Evolutionary conservation across 2,329 filamentous ascomycete species (phyloP).

Genomic region (Fonsecaea erecta): DNA sequence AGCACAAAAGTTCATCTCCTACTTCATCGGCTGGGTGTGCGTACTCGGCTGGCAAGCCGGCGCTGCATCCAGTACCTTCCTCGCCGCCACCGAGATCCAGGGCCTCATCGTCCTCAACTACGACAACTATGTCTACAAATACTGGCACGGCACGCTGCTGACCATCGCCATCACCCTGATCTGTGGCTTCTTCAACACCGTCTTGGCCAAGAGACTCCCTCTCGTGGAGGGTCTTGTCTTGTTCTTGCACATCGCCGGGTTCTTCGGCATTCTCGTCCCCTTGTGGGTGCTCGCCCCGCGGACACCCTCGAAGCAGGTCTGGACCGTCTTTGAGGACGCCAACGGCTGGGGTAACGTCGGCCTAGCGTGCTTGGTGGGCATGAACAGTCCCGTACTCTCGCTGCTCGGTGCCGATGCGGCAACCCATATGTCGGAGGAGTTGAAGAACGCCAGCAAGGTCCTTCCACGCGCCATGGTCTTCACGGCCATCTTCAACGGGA

Average conservation of each 20-base stretch:
- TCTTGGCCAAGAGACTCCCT: conserved; percentile 47
- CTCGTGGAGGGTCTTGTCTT: conserved; percentile 48
- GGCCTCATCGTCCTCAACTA: conserved; percentile 50
- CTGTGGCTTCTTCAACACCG: conserved; percentile 49
- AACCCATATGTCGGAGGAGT: conserved; percentile 10
- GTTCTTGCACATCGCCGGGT: conserved; percentile 48
- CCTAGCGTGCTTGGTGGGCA: conserved; percentile 14
- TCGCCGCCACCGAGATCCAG: conserved; percentile 51
- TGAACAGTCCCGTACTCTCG: conserved; percentile 5
- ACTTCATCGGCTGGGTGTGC: conserved; percentile 37
- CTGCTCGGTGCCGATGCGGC: conserved; percentile 13
- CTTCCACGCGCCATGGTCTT: conserved; percentile 11
- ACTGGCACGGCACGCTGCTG: conserved; percentile 53
- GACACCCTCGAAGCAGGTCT: conserved; percentile 44
- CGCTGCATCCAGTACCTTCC: conserved; percentile 41
- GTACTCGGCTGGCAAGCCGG: conserved; percentile 39
- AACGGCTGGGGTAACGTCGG: conserved; percentile 38
- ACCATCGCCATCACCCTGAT: conserved; percentile 46
- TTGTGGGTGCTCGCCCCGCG: conserved; percentile 49
- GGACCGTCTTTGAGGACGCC: conserved; percentile 47
- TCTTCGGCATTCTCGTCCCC: conserved; percentile 50
- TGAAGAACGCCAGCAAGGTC: conserved; percentile 11
- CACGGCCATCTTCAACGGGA: conserved; percentile 5
- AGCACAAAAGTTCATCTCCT: conserved; percentile 21
- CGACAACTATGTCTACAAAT: conserved; percentile 44